Percentiles rank a stretch among this genome's conserved stretches.
phyloP scores from a whole-genome alignment of 352 stramenopile genomes.

The Phytophthora melonis region DNA sequence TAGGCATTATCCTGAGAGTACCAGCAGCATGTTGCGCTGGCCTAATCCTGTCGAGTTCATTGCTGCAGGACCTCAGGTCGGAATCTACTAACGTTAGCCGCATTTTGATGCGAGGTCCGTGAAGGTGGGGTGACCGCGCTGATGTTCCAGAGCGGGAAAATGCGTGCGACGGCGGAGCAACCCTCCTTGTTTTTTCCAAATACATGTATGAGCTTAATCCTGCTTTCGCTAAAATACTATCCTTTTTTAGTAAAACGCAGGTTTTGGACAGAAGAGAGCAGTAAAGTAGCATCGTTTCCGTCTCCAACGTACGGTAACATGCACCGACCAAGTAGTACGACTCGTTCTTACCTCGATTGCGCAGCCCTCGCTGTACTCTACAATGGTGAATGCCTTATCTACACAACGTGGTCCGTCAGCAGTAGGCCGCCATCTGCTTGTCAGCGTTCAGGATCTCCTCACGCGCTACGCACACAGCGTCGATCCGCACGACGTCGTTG shows the following conservation, averaged over 20 bases:
- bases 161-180: neutral
- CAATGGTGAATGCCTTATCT: neutral
- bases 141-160: neutral
- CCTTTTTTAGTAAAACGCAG: neutral
- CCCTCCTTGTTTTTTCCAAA: neutral
- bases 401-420: constrained; percentile 5
- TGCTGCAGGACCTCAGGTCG: neutral
- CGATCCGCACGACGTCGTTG: constrained; percentile 21
- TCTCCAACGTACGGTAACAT: neutral
- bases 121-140: neutral
- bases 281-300: neutral
- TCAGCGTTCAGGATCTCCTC: constrained; percentile 32
- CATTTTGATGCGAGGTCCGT: neutral
- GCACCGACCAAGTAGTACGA: neutral
- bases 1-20: neutral
- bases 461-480: constrained; percentile 31
- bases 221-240: neutral
- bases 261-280: neutral
- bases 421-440: constrained; percentile 15
- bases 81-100: neutral
- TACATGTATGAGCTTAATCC: neutral
- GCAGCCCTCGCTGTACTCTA: neutral
- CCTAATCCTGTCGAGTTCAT: neutral
- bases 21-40: neutral
- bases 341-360: neutral